Evolutionary conservation across 1,139 yeast species (phyloP).

Genomic region (Suhomyces choctaworum): DNA sequence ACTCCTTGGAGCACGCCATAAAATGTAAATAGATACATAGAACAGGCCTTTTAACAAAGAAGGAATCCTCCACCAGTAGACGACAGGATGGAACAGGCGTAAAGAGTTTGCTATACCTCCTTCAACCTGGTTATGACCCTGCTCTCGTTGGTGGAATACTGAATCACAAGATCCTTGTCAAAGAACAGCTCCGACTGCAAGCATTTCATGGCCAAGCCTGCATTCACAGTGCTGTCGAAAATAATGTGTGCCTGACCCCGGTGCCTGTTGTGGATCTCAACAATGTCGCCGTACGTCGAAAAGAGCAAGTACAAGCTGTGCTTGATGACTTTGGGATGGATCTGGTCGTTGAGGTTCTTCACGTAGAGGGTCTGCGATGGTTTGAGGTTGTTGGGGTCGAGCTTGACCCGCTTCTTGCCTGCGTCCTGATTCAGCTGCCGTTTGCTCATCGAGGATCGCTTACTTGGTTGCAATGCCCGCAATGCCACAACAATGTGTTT

Average conservation of each 20-base stretch:
- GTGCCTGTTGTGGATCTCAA: conserved; percentile 51
- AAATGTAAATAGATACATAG: conserved; percentile 7
- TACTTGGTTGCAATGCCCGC: too few relatives aligned
- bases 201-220: conserved; percentile 52
- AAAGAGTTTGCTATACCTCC: not conserved
- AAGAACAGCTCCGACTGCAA: conserved; percentile 54
- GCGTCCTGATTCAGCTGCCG: too few relatives aligned
- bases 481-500: too few relatives aligned
- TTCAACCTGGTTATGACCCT: conserved; percentile 15
- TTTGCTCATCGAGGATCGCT: too few relatives aligned
- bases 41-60: not conserved
- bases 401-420: conserved; percentile 15
- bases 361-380: conserved; percentile 59
- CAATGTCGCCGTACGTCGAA: conserved; percentile 66
- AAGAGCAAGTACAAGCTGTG: conserved; percentile 62
- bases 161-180: conserved; percentile 55
- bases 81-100: too few relatives aligned
- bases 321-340: conserved; percentile 47
- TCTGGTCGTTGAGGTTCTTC: conserved; percentile 64
- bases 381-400: conserved; percentile 15
- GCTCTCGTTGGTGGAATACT: conserved; percentile 46
- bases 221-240: conserved; percentile 49
- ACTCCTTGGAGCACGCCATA: conserved; percentile 59
- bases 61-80: not conserved
- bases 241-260: conserved; percentile 81